Percentiles rank a stretch among this genome's conserved stretches.
These are phyloP conservation scores for Nepenthes alata DNA, from an alignment of 179 eudicot genomes.

Conservation along the genomic window DNA sequence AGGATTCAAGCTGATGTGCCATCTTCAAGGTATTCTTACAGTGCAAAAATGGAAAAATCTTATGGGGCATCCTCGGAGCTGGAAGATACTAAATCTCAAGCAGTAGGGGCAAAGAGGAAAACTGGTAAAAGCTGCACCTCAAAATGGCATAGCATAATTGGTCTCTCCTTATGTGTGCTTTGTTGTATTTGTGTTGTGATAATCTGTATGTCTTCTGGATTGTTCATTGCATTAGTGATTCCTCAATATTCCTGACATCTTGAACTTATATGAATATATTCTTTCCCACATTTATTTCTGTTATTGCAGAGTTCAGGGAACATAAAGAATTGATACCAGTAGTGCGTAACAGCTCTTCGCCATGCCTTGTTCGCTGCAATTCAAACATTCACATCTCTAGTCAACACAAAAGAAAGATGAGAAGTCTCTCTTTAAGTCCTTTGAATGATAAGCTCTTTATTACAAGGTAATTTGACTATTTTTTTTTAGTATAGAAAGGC, in stretches of 20 bases:
- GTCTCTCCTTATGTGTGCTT: conserved; percentile 4
- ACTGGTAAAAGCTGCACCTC: conserved; percentile 32
- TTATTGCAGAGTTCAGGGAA: conserved; percentile 49
- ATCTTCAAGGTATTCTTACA: conserved; percentile 17
- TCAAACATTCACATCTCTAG: conserved; percentile 45
- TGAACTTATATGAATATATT: background rate
- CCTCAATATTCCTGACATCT: background rate
- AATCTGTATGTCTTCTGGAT: background rate
- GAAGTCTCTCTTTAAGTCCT: conserved; percentile 77
- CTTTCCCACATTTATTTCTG: conserved; percentile 5
- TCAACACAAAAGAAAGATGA: conserved; percentile 89
- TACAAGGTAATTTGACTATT: conserved; percentile 40
- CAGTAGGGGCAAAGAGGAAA: conserved; percentile 55
- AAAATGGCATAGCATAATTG: conserved; percentile 4
- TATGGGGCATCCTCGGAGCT: conserved; percentile 20
- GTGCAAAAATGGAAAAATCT: conserved; percentile 28
- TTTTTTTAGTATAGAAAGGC: too few relatives aligned
- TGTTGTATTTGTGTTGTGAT: background rate
- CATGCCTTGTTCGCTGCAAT: conserved; percentile 43
- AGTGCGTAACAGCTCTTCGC: conserved; percentile 50
- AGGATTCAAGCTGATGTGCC: conserved; percentile 12
- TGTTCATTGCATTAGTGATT: conserved; percentile 4
- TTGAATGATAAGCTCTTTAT: conserved; percentile 63
- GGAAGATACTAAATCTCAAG: conserved; percentile 31
- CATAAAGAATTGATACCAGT: conserved; percentile 56